Evolutionary conservation across 192 early-diverging fungal genomes (phyloP), one percentile per base, ranked within the genome.

Genomic region (Obelidium mucronatum): DNA sequence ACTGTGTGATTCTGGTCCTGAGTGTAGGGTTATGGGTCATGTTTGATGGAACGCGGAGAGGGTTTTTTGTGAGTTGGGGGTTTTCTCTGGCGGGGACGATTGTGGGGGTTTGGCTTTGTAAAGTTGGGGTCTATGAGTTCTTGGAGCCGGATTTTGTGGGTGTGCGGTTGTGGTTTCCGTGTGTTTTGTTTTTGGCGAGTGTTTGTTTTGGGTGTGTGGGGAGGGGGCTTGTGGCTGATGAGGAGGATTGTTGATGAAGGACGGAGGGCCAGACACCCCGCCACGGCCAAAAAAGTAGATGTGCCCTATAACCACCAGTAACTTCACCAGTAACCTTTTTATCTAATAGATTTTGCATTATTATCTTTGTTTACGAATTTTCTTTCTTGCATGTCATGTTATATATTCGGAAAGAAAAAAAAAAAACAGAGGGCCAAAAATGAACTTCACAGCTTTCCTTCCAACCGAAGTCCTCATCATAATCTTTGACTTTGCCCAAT

Each of bases 171-270:
- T 92, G 89, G 88, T 85, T 92, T 34, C 91, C 91, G 24, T 81
- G 80, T 59, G 83, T 89, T 53, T 75, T 91, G 42, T 88, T 78
- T 78, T 84, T 80, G 28, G 77, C 77, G 11, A 86, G 84, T 33
- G 85, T 93, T 11, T 87, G 84, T 66, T 89, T 93, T 81, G 92
- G 92, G 31, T 81, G 88, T 35, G 83, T 93, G 65, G 92, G 92
- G 5, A 76, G 92, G 3, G 86, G 8, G 48, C 22, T 51, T 8
- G 48, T 13, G 48, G 48, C 11, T 8, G 22, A 13, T 51, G 22
- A 51, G 48, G 48, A 13, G 48, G n/a, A n/a, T n/a, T n/a, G n/a
- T n/a, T 51, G 48, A 51, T 51, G 48, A 51, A 22, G 48, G 48
- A n/a, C n/a, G n/a, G n/a, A n/a, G n/a, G n/a, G n/a, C n/a, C n/a